Base-by-base conservation (phyloP, 352 stramenopile species). In the Thalassiosira oceanica region DNA sequence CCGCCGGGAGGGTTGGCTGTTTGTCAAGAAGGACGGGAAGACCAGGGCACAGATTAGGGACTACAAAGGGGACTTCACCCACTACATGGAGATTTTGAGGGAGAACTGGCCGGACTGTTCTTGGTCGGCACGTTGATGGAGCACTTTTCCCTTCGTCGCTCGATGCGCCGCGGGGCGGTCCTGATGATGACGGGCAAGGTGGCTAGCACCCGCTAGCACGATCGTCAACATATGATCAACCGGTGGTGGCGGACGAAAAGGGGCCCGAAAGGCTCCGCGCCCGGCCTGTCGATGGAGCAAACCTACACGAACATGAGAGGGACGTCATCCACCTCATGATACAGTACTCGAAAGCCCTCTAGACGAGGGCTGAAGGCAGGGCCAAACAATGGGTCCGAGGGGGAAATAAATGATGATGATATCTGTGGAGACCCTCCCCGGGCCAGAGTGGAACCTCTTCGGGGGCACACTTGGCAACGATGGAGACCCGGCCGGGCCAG, bases 201-300 rank as follows among this genome's bases (percentile, higher is more conserved):
- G n/a, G n/a, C n/a, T n/a, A n/a, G n/a, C n/a, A n/a, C n/a, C n/a
- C n/a, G n/a, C 8, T 37, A 63, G 11, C 10, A 16, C 13, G 53
- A 27, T 2, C 37, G 50, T 3, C 15, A 21, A 15, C 16, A 11
- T 5, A 13, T 23, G 20, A 23, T 54, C 23, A 53, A 53, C 8
- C 37, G 52, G 18, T 10, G 39, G 11, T 53, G 53, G 53, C 46
- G 53, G 26, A 63, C 36, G 37, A 63, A 53, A 16, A 41, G 52
- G 39, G 31, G 13, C 4, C 7, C 52, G 6, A 61, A 31, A 13
- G 52, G 52, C 16, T 49, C 35, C 2, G 35, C 21, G 29, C 53
- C 53, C 5, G 43, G 43, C 23, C 23, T 63, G 0, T 26, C 37
- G 6, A 63, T 63, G 53, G 3, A 15, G 37, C 50, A 60, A 15